A percentile compares a stretch with the other conserved stretches of the same genome.
Evolutionary conservation across 2,329 filamentous ascomycete species (phyloP).

Genomic region (Colletotrichum gigasporum): DNA sequence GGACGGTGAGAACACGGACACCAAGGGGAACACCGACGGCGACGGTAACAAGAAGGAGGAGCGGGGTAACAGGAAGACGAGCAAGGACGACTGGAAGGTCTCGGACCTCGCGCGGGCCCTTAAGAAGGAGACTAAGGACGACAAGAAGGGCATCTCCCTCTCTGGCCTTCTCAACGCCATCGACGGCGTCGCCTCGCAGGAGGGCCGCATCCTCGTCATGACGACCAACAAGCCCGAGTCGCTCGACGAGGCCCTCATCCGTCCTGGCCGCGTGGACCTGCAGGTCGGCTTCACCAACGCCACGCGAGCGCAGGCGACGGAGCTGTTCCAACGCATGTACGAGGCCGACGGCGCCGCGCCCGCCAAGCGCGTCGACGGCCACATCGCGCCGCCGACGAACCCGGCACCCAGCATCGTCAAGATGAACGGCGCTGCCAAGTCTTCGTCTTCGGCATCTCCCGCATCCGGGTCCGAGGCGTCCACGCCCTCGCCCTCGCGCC

Average conservation of each 20-base stretch:
- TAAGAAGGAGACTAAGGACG: slow-evolving; percentile 47
- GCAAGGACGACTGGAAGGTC: slow-evolving; percentile 45
- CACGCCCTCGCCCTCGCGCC: neutral
- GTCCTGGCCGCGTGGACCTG: slow-evolving; percentile 58
- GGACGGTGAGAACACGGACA: slow-evolving; percentile 20
- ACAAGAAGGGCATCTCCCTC: slow-evolving; percentile 71
- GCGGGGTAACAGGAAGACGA: slow-evolving; percentile 27
- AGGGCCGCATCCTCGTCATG: slow-evolving; percentile 84
- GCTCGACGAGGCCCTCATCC: slow-evolving; percentile 77
- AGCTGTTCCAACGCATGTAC: slow-evolving; percentile 72
- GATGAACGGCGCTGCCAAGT: slow-evolving; percentile 11
- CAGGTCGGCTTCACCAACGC: slow-evolving; percentile 36
- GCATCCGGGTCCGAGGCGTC: neutral
- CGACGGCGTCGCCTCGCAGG: slow-evolving; percentile 82
- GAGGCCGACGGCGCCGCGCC: slow-evolving; percentile 46
- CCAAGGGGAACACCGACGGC: neutral
- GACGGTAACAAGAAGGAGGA: slow-evolving; percentile 32
- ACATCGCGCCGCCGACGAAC: slow-evolving; percentile 12
- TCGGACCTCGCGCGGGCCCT: slow-evolving; percentile 53
- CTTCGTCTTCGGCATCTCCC: neutral
- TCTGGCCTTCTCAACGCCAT: slow-evolving; percentile 86
- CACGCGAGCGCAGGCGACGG: slow-evolving; percentile 56
- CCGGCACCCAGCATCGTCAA: slow-evolving; percentile 6
- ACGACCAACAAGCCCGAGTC: slow-evolving; percentile 81
- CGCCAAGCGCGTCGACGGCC: slow-evolving; percentile 24